phyloP scores from a whole-genome alignment of 495 filamentous ascomycete genomes.

The Jackrogersella minutella region DNA sequence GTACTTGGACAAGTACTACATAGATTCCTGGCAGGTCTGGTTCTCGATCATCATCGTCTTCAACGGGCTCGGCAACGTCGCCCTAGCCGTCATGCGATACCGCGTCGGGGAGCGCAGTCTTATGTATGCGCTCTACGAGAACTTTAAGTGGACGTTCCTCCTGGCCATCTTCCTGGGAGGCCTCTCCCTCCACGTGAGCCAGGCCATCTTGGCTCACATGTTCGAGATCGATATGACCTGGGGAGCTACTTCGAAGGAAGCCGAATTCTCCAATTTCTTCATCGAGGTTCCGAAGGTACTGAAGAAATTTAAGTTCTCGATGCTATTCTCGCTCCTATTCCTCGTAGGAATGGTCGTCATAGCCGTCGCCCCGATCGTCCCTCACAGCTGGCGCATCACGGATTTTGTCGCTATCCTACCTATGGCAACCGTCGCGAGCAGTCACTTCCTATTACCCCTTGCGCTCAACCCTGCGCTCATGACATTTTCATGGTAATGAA shows the following conservation, averaged over 20 bases:
- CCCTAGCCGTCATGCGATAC: slow-evolving; percentile 72
- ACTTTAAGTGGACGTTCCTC: slow-evolving; percentile 76
- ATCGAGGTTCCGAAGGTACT: slow-evolving; percentile 80
- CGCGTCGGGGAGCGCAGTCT: slow-evolving; percentile 67
- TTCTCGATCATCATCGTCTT: slow-evolving; percentile 77
- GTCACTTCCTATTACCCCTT: slow-evolving; percentile 75
- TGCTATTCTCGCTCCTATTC: slow-evolving; percentile 68
- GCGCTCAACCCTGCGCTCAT: slow-evolving; percentile 80
- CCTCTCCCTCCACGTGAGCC: slow-evolving; percentile 71
- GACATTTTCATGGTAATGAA: slow-evolving; percentile 76
- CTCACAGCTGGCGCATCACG: slow-evolving; percentile 71
- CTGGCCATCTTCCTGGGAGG: slow-evolving; percentile 75
- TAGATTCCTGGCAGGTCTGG: slow-evolving; percentile 79
- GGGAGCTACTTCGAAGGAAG: slow-evolving; percentile 75
- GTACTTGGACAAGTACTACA: slow-evolving; percentile 77
- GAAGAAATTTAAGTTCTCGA: slow-evolving; percentile 79
- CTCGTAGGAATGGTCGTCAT: slow-evolving; percentile 73
- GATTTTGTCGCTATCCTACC: slow-evolving; percentile 85
- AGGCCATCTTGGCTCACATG: slow-evolving; percentile 73
- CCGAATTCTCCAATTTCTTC: slow-evolving; percentile 79
- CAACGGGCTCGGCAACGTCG: slow-evolving; percentile 72
- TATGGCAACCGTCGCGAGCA: slow-evolving; percentile 74
- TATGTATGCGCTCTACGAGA: slow-evolving; percentile 66
- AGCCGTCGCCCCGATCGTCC: slow-evolving; percentile 69
- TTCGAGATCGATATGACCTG: slow-evolving; percentile 78